phyloP scores from a whole-genome alignment of 345 rosid species.

The Kandelia obovata region DNA sequence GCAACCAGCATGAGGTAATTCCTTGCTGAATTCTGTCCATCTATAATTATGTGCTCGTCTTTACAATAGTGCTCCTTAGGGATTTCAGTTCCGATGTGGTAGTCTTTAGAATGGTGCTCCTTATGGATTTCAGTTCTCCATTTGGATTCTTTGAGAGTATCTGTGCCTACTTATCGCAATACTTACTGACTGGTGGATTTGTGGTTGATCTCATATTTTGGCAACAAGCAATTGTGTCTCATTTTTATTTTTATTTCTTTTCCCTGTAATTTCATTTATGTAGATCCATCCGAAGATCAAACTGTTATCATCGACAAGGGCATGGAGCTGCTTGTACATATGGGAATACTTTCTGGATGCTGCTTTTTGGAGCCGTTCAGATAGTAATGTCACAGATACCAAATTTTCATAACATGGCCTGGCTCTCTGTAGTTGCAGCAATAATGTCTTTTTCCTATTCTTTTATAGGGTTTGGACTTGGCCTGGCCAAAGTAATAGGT shows the following conservation, averaged over 20 bases:
- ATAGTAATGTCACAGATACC: constrained; percentile 49
- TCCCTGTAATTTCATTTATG: constrained; percentile 6
- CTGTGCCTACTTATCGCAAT: no score
- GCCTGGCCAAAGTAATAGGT: constrained; percentile 43
- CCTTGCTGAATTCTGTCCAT: constrained; percentile 5
- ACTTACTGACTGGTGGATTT: no score
- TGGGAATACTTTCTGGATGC: constrained; percentile 34
- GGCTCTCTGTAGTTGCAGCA: constrained; percentile 54
- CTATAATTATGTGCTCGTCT: background rate
- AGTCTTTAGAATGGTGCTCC: background rate
- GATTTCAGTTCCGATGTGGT: background rate
- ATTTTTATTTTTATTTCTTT: no score
- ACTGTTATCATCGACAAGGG: constrained; percentile 49
- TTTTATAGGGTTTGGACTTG: constrained; percentile 48
- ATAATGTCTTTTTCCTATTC: constrained; percentile 55
- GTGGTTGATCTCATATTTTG: no score
- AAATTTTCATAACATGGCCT: constrained; percentile 46
- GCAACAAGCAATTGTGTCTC: no score
- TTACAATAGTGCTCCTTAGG: background rate
- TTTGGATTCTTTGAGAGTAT: background rate
- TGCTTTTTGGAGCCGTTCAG: constrained; percentile 48
- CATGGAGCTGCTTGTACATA: constrained; percentile 38
- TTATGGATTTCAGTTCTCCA: background rate
- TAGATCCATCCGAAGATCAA: constrained; percentile 50
- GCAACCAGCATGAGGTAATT: constrained; percentile 49